Percentiles rank a stretch among this genome's conserved stretches.
Evolutionary conservation across 2,329 filamentous ascomycete genomes (phyloP).

Genomic region (Pseudocercospora eumusae): DNA sequence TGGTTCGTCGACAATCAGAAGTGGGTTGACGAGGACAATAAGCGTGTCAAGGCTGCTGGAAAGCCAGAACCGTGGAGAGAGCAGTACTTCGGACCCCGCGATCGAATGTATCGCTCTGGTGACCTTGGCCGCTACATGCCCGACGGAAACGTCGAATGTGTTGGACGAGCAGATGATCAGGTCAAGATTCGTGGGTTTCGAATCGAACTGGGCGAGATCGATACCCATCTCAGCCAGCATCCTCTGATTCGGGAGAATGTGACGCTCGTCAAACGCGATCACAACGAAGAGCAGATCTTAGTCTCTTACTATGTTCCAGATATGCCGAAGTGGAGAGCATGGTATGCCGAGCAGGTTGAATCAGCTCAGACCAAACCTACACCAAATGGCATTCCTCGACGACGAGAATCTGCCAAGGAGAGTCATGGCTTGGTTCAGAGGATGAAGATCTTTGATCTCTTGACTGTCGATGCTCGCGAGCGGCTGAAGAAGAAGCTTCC

Average conservation of each 20-base stretch:
- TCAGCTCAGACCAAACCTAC: conserved; percentile 26
- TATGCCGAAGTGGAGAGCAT: conserved; percentile 69
- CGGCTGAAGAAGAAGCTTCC: conserved; percentile 72
- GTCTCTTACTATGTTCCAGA: conserved; percentile 92
- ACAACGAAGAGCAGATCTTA: conserved; percentile 79
- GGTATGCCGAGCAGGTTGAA: conserved; percentile 54
- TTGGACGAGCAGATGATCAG: conserved; percentile 81
- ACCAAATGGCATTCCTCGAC: conserved; percentile 24
- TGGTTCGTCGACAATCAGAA: conserved; percentile 79
- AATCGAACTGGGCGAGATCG: conserved; percentile 92
- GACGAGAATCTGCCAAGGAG: conserved; percentile 36
- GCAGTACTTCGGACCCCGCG: conserved; percentile 77
- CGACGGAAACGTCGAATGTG: conserved; percentile 72
- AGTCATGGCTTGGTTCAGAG: conserved; percentile 37
- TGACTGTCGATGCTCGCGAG: conserved; percentile 63
- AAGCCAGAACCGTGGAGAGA: conserved; percentile 72
- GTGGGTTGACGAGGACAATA: conserved; percentile 67
- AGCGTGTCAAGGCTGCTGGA: conserved; percentile 49
- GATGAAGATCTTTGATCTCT: conserved; percentile 62
- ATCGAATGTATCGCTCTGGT: conserved; percentile 83
- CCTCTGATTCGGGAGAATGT: conserved; percentile 79
- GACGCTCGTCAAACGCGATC: conserved; percentile 80
- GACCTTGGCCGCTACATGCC: conserved; percentile 77
- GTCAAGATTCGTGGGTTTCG: conserved; percentile 96
- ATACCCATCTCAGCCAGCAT: conserved; percentile 74